phyloP scores from a whole-genome alignment of 345 rosid genomes.

The Aurinia saxatilis region DNA sequence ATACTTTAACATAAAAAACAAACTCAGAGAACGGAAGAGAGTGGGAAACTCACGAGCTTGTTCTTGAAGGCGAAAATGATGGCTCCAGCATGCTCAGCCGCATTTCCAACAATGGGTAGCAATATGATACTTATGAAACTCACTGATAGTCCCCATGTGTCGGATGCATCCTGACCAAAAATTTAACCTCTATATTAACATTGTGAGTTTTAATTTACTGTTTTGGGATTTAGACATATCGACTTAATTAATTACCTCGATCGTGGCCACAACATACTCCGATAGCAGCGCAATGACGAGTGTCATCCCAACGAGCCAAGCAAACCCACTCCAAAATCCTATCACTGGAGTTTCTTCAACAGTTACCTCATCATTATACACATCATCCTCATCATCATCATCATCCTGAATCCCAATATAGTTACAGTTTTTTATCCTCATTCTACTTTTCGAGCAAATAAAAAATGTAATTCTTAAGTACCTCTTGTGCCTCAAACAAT shows the following conservation, averaged over 20 bases:
- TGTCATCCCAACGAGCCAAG: constrained; percentile 87
- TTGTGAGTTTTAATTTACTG: not conserved
- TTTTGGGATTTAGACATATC: not conserved
- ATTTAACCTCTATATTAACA: not conserved
- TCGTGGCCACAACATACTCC: constrained; percentile 72
- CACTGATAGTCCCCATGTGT: constrained; percentile 83
- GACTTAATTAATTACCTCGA: constrained; percentile 44
- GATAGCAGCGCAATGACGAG: constrained; percentile 62
- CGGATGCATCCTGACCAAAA: constrained; percentile 55
- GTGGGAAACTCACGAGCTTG: constrained; percentile 50
- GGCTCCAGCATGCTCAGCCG: constrained; percentile 95
- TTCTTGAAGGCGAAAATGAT: constrained; percentile 88
- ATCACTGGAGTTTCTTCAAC: constrained; percentile 55
- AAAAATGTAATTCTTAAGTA: constrained; percentile 8
- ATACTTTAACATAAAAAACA: not conserved
- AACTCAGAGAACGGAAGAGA: not conserved
- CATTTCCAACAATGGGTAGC: constrained; percentile 92
- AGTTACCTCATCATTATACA: constrained; percentile 35
- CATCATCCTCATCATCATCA: constrained; percentile 21
- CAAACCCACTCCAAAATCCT: constrained; percentile 77
- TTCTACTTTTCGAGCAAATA: not conserved
- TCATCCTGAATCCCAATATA: constrained; percentile 10
- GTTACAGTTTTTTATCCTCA: not conserved
- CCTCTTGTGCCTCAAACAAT: constrained; percentile 25
- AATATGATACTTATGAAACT: constrained; percentile 83